These are phyloP conservation scores for Lodderomyces theae DNA, from an alignment of 1,139 yeast species.

Conservation along the genomic window DNA sequence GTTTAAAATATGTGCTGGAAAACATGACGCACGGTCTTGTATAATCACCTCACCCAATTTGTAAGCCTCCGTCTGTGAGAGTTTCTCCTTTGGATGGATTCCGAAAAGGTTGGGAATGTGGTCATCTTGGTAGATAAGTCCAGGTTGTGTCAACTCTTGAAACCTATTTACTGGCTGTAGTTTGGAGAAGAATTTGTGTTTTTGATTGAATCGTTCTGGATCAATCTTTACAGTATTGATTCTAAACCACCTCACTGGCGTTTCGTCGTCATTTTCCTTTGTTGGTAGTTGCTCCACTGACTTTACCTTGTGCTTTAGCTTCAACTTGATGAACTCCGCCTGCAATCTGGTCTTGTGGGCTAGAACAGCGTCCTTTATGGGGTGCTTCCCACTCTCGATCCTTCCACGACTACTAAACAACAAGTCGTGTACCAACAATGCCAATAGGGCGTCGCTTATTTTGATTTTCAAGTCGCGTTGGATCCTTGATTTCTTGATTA, in stretches of 20 bases:
- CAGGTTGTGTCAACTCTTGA: slow-evolving; percentile 46
- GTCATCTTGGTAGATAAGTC: slow-evolving; percentile 66
- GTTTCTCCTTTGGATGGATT: slow-evolving; percentile 66
- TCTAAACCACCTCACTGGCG: slow-evolving; percentile 90
- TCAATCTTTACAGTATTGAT: slow-evolving; percentile 56
- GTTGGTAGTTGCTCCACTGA: slow-evolving; percentile 34
- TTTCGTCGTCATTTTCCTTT: slow-evolving; percentile 48
- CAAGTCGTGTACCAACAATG: slow-evolving; percentile 77
- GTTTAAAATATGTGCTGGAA: slow-evolving; percentile 82
- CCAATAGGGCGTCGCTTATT: slow-evolving; percentile 47
- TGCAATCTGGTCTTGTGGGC: slow-evolving; percentile 74
- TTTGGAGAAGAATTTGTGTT: slow-evolving; percentile 37
- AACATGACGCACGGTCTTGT: slow-evolving; percentile 95
- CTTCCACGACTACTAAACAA: slow-evolving; percentile 74
- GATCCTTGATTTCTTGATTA: slow-evolving; percentile 68
- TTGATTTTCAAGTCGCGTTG: slow-evolving; percentile 33
- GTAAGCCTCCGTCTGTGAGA: slow-evolving; percentile 60
- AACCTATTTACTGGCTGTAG: slow-evolving; percentile 48
- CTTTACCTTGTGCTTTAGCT: slow-evolving; percentile 61
- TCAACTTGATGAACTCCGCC: slow-evolving; percentile 78
- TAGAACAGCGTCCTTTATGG: slow-evolving; percentile 77
- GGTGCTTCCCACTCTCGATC: slow-evolving; percentile 86
- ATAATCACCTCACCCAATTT: slow-evolving; percentile 75
- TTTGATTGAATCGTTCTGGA: slow-evolving; percentile 39
- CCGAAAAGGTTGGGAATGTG: slow-evolving; percentile 78